These are phyloP conservation scores for Lodderomyces jiufengensis DNA, from an alignment of 1,139 yeast species.

Conservation along the genomic window DNA sequence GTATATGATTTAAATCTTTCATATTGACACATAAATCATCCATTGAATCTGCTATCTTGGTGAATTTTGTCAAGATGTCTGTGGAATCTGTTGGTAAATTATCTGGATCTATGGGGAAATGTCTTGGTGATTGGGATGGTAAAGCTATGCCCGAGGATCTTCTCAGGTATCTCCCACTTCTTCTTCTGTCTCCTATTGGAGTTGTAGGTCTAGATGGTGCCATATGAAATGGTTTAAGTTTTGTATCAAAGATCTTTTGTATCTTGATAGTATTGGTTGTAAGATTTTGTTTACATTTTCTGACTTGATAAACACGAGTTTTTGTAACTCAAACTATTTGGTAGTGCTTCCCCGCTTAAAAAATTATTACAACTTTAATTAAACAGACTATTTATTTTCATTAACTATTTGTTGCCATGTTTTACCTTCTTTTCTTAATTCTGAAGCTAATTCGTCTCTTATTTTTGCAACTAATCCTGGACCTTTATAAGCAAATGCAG, in stretches of 20 bases:
- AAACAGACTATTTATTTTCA: constrained; percentile 30
- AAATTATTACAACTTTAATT: too few relatives aligned
- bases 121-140: constrained; percentile 42
- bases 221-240: too few relatives aligned
- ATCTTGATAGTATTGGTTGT: not conserved
- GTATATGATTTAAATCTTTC: constrained; percentile 44
- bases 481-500: constrained; percentile 90
- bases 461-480: constrained; percentile 82
- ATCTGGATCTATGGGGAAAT: constrained; percentile 41
- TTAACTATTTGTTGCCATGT: constrained; percentile 82
- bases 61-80: constrained; percentile 30
- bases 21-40: constrained; percentile 48
- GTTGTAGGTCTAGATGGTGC: constrained; percentile 21
- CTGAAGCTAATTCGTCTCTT: constrained; percentile 68
- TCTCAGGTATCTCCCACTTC: constrained; percentile 27
- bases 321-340: not conserved
- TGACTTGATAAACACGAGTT: not conserved
- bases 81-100: constrained; percentile 36
- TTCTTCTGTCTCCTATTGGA: constrained; percentile 13
- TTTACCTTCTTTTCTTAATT: constrained; percentile 68
- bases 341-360: too few relatives aligned
- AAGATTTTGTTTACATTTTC: constrained; percentile 1
- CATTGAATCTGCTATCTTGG: constrained; percentile 49
- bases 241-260: not conserved
- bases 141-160: constrained; percentile 42